Evolutionary conservation across 306 rosid genomes (phyloP).

Genomic region (Fagus crenata): DNA sequence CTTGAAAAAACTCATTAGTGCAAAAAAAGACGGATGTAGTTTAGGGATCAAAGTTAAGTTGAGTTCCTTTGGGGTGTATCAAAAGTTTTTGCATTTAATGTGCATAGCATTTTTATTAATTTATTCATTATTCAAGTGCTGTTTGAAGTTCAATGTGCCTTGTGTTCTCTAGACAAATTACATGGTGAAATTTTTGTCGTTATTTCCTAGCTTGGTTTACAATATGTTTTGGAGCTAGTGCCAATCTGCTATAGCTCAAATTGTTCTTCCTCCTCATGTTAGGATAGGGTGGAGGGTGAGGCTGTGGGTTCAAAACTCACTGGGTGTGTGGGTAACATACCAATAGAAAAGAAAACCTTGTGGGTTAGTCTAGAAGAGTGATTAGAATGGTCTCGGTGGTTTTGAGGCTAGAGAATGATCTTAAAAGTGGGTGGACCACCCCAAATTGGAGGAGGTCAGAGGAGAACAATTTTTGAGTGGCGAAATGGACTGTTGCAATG

Average conservation of each 20-base stretch:
- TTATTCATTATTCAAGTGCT: background rate
- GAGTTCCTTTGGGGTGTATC: background rate
- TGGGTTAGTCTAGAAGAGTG: background rate
- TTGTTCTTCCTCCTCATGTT: background rate
- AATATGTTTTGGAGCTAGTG: background rate
- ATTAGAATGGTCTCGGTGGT: background rate
- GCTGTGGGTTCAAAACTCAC: background rate
- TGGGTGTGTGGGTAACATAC: background rate
- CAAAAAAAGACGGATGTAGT: background rate
- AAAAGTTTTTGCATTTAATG: background rate
- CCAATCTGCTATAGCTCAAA: background rate
- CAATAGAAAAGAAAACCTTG: background rate
- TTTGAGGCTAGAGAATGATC: background rate
- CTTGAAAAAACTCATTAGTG: background rate
- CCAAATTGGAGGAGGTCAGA: background rate
- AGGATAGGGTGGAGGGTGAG: background rate
- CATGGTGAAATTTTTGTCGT: background rate
- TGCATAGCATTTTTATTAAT: background rate
- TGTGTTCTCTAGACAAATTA: background rate
- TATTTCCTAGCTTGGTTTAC: background rate
- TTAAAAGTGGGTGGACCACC: background rate
- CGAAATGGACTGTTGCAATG: no score
- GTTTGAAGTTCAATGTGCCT: background rate
- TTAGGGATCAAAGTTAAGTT: constrained; percentile 8
- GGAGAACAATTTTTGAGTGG: background rate